Evolutionary conservation across 106 monocot genomes (phyloP), one percentile per base, ranked within the genome.

Genomic region (Cymbidium sinense): DNA sequence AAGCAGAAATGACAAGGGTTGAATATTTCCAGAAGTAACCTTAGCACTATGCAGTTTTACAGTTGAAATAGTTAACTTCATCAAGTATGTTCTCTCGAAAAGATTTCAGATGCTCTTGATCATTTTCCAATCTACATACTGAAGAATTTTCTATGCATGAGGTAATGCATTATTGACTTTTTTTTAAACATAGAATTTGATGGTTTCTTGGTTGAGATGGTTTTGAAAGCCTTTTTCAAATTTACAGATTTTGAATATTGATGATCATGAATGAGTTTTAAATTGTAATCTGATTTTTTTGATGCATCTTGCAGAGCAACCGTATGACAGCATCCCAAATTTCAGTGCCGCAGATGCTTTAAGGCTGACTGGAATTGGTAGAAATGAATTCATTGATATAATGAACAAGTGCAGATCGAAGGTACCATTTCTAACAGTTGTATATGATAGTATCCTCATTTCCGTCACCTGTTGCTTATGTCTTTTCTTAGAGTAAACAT

Each of bases 381-480:
- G 99, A 78, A 99, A 99, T 93, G 99, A 99, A 78, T 99, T 95
- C 80, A 99, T 99, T 85, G 99, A 99, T 79, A 95, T 99, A 78
- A 99, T 99, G 99, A 99, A 99, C 83, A 99, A 99, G 79, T 99
- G 99, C 83, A 88, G 95, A 87, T 95, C 99, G 64, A 99, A 99
- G 99, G 99, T 99, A 88, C n/a, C 75, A 25, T 74, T 74, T 12
- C 43, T 25, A 43, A 44, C 74, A 44, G 10, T 74, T 6, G 23
- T 43, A 20, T 44, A 9, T 74, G 27, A 74, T 43, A 23, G 28
- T 44, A 44, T 74, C 23, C 7, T 74, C 20, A 19, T 39, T 4
- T 23, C 34, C 12, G 17, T n/a, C 15, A 17, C n/a, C 9, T 37
- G 5, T 74, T 43, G 44, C 35, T 43, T 74, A 27, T 37, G 71